Percentiles rank a stretch among this genome's conserved stretches.
These are phyloP conservation scores for Amaranthus cruentus DNA, from an alignment of 148 eudicot species.

Conservation along the genomic window DNA sequence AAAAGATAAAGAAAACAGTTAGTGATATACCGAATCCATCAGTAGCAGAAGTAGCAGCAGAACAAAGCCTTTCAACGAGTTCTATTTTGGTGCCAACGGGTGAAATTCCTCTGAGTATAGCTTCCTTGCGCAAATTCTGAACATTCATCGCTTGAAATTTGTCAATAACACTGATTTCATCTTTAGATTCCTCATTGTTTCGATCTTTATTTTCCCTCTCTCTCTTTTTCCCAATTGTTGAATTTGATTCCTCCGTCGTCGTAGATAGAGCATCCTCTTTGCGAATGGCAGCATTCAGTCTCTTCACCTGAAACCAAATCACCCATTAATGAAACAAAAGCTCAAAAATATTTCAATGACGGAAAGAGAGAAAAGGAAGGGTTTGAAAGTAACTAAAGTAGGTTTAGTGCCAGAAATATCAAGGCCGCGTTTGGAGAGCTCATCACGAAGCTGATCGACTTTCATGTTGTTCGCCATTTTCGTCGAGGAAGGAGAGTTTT, in stretches of 20 bases:
- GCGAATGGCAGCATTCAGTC: constrained; percentile 52
- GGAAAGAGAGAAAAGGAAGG: background rate
- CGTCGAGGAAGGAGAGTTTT: background rate
- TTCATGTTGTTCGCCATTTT: constrained; percentile 42
- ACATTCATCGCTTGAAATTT: constrained; percentile 51
- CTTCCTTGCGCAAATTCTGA: constrained; percentile 57
- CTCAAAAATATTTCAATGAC: background rate
- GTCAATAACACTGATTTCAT: constrained; percentile 40
- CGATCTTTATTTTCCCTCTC: constrained; percentile 35
- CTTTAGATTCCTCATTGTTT: constrained; percentile 8
- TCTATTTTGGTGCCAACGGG: constrained; percentile 62
- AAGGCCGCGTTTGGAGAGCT: constrained; percentile 69
- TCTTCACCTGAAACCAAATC: constrained; percentile 39
- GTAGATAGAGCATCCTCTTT: constrained; percentile 28
- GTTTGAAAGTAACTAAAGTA: constrained; percentile 35
- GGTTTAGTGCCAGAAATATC: constrained; percentile 65
- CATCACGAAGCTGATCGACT: constrained; percentile 69
- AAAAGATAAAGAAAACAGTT: background rate
- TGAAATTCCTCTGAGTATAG: constrained; percentile 50
- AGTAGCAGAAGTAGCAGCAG: constrained; percentile 21
- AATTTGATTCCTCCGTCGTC: background rate
- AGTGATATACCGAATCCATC: constrained; percentile 33
- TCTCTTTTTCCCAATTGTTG: constrained; percentile 39
- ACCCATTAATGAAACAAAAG: background rate
- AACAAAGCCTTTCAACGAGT: constrained; percentile 60